phyloP scores from a whole-genome alignment of 192 early-diverging fungal species.

The Allomyces javanicus region DNA sequence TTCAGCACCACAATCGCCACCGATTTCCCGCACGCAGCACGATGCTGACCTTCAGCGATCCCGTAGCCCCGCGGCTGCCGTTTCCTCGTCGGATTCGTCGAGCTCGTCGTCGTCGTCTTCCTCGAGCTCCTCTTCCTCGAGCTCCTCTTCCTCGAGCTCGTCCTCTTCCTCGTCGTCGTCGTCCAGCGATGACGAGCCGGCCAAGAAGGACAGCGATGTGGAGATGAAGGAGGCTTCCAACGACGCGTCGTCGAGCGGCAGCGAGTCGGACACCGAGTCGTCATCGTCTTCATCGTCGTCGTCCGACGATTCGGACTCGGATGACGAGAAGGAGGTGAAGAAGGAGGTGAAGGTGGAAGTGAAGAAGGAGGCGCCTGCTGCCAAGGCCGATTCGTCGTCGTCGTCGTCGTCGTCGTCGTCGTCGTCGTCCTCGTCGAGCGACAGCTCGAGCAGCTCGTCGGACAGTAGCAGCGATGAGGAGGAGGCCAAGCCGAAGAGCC shows the following conservation, averaged over 20 bases:
- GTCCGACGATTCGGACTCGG: background rate
- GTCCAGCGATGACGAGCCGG: background rate
- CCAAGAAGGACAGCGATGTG: background rate
- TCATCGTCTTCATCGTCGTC: background rate
- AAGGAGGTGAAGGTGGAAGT: slow-evolving; percentile 5
- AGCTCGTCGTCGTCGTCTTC: background rate
- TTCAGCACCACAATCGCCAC: background rate
- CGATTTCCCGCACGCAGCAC: background rate
- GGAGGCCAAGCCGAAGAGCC: slow-evolving; percentile 6
- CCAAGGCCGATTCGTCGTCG: slow-evolving; percentile 4
- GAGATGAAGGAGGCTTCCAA: background rate
- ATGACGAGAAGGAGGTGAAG: slow-evolving; percentile 5
- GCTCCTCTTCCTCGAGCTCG: background rate
- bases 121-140: background rate
- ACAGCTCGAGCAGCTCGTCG: slow-evolving; percentile 5
- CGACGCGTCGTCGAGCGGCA: background rate
- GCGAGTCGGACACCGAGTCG: background rate
- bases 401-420: slow-evolving; percentile 7
- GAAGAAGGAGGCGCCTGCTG: slow-evolving; percentile 3
- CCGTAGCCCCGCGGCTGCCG: background rate
- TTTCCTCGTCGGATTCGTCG: background rate
- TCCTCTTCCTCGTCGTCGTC: background rate
- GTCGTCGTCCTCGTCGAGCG: slow-evolving; percentile 2
- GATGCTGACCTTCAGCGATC: background rate
- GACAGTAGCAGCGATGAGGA: background rate